A percentile compares a stretch with the other conserved stretches of the same genome.
These are phyloP conservation scores for Colletotrichum limetticola DNA, from an alignment of 2,329 filamentous ascomycete genomes.

Conservation along the genomic window DNA sequence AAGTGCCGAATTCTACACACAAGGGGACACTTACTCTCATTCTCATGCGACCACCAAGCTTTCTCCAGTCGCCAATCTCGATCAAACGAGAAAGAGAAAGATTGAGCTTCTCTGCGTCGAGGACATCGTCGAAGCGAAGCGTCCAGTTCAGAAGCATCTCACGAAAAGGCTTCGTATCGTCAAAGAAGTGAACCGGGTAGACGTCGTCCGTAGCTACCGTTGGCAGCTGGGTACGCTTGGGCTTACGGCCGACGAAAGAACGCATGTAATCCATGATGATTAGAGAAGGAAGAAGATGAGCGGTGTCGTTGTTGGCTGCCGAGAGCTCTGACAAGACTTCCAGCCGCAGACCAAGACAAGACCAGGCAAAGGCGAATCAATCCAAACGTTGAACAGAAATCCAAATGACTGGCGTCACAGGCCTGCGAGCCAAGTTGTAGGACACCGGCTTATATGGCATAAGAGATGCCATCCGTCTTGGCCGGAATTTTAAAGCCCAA, in stretches of 20 bases:
- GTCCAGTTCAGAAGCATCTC: constrained; percentile 45
- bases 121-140: constrained; percentile 57
- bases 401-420: background rate
- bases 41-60: constrained; percentile 57
- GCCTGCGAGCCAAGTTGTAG: background rate
- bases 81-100: constrained; percentile 49
- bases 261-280: constrained; percentile 18
- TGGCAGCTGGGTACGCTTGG: constrained; percentile 16
- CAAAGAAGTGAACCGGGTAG: constrained; percentile 46
- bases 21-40: constrained; percentile 43
- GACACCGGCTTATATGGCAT: constrained; percentile 33
- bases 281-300: background rate
- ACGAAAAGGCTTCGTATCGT: constrained; percentile 40
- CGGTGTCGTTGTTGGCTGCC: constrained; percentile 4
- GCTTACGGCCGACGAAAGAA: constrained; percentile 9
- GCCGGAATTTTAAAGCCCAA: background rate
- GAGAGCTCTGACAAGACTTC: constrained; percentile 23
- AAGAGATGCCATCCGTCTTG: background rate
- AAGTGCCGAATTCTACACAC: too few relatives aligned
- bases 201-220: constrained; percentile 39
- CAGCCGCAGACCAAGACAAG: constrained; percentile 4
- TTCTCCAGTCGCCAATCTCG: constrained; percentile 56
- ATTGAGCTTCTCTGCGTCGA: constrained; percentile 53
- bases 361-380: constrained; percentile 12
- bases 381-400: constrained; percentile 24